phyloP scores from a whole-genome alignment of 805 yeast genomes.

The Kregervanrija fluxuum region DNA sequence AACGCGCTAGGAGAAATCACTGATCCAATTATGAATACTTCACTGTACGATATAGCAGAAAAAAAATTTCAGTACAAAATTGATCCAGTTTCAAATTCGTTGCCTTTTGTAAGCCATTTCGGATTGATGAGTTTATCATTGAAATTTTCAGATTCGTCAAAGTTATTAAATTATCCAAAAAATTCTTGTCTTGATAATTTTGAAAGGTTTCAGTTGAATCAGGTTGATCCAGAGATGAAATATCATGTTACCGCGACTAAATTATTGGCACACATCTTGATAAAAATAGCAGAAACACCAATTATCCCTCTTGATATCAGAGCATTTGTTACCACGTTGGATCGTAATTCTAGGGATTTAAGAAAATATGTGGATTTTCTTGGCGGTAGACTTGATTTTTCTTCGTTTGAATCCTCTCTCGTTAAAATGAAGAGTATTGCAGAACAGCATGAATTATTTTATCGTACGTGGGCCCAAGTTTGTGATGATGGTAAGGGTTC shows the following conservation, averaged over 20 bases:
- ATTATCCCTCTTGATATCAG: conserved; percentile 61
- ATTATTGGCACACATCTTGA: conserved; percentile 41
- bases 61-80: neutral
- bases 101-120: conserved; percentile 54
- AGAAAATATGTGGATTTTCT: conserved; percentile 27
- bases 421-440: conserved; percentile 37
- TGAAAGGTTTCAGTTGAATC: conserved; percentile 38
- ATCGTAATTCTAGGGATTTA: conserved; percentile 40
- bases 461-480: conserved; percentile 54
- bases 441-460: conserved; percentile 46
- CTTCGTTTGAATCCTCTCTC: conserved; percentile 20
- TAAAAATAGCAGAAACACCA: conserved; percentile 70
- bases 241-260: conserved; percentile 51
- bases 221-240: conserved; percentile 50
- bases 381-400: no score
- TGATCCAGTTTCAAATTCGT: conserved; percentile 2
- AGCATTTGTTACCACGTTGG: conserved; percentile 38
- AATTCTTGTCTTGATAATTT: conserved; percentile 60
- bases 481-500: conserved; percentile 46
- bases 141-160: conserved; percentile 32
- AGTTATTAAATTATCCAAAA: conserved; percentile 34
- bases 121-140: conserved; percentile 70
- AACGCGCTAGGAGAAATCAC: conserved; percentile 30
- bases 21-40: conserved; percentile 19
- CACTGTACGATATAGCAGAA: conserved; percentile 11